Evolutionary conservation across 1,284 basidiomycete genomes (phyloP), one percentile per base, ranked within the genome.

Genomic region (Peniophora sp.): DNA sequence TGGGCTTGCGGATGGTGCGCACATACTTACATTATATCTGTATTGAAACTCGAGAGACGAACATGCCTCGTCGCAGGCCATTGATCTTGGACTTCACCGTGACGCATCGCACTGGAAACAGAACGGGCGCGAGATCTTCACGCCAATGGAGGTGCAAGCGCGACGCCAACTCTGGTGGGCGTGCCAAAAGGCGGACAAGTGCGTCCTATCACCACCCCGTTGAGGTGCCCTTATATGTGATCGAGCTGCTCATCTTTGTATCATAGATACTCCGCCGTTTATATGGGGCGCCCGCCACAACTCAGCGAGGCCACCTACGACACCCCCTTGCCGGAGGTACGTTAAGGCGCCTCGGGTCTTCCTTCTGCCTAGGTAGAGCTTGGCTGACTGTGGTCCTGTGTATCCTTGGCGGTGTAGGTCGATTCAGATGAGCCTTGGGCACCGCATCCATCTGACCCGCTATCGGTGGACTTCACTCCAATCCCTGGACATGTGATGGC

Each of bases 131-230:
- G 75, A 76, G 51, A 64, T 89, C n/a, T 91, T 92, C 60, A 77
- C 79, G 3, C 66, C 73, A n/a, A 75, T 81, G 58, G 90, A 92
- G 64, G 84, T 81, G 49, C 84, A 90, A 64, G 80, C 77, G 5
- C 74, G 90, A 54, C 81, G 84, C 54, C 84, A 89, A 52, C 83
- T 92, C 46, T 93, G 90, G 90, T 91, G 87, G 84, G 73, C 77
- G 20, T 90, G 88, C 60, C 76, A 81, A 59, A 71, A 85, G 39
- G 76, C 83, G 49, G 90, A 92, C 62, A 78, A 83, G 85, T 88
- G 61, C 48, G 75, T 63, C 15, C 18, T 23, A 10, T 45, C 14
- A 20, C n/a, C 6, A 46, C 24, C 9, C 10, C 22, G 23, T n/a
- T n/a, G n/a, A n/a, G 39, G 18, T 3, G 39, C 18, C 15, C 42